A percentile compares a stretch with the other conserved stretches of the same genome.
These are phyloP conservation scores for Hypoxylon sp. DNA, from an alignment of 2,329 filamentous ascomycete species.

Conservation along the genomic window DNA sequence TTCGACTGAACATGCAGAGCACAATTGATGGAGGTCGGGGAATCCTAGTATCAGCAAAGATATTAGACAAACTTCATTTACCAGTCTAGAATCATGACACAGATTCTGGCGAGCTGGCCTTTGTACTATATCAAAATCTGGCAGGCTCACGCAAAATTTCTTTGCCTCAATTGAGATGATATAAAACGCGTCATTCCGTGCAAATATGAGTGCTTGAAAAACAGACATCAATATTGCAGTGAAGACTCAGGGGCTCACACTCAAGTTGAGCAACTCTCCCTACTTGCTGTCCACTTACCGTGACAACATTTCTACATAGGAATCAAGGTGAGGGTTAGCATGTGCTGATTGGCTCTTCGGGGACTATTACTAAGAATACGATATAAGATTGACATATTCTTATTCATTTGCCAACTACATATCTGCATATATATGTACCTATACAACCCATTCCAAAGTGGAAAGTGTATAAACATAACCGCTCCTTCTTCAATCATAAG, in stretches of 20 bases:
- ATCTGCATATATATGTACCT: neutral
- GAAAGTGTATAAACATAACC: neutral
- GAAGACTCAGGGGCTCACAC: neutral
- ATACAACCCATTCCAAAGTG: neutral
- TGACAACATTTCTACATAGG: neutral
- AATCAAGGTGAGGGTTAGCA: neutral
- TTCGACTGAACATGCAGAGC: slow-evolving; percentile 28
- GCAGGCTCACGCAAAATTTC: slow-evolving; percentile 48
- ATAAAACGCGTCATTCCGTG: slow-evolving; percentile 24
- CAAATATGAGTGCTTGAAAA: slow-evolving; percentile 13
- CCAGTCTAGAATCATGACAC: slow-evolving; percentile 26
- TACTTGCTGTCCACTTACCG: neutral
- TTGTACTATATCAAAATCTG: slow-evolving; percentile 51
- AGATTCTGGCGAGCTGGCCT: slow-evolving; percentile 37
- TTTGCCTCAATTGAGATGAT: slow-evolving; percentile 36
- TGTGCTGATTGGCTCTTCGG: neutral
- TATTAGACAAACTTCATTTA: slow-evolving; percentile 31
- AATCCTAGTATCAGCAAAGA: slow-evolving; percentile 33
- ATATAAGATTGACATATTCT: neutral
- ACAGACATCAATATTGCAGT: neutral
- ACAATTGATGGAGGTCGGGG: slow-evolving; percentile 17
- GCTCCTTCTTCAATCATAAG: neutral
- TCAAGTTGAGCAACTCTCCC: neutral
- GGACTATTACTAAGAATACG: neutral
- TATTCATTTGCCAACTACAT: neutral